Base-by-base conservation (phyloP, 2,329 filamentous ascomycete genomes). In the Cadophora malorum region DNA sequence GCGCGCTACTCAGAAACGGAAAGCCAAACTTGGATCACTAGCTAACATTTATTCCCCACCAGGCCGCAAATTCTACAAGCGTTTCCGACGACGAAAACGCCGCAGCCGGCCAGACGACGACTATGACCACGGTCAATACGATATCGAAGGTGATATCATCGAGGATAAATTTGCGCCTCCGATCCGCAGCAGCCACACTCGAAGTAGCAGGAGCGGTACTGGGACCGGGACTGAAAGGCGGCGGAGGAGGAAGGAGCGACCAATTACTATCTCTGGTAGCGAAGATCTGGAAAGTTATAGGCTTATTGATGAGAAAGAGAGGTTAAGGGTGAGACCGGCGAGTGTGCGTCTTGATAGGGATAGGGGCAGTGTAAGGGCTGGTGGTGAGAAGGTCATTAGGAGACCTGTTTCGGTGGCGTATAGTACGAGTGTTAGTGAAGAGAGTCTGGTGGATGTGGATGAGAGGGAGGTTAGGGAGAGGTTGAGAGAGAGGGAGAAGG, bases 61-160 rank as follows among this genome's bases (percentile, higher is more conserved):
- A 67, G 66, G 66, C 16, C 60, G 66, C 19, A 67, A 67, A 49
- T 67, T 61, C 33, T 67, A 67, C 49, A 67, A 65, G 31, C 55
- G 47, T 3, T 63, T 67, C 25, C 66, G 66, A 12, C 58, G 66
- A 21, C 61, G 62, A 6, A 67, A 65, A 65, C 53, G 62, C 25
- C 56, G 58, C 8, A 61, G 53, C 25, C 33, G 62, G 8, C 33
- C 45, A 31, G 62, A 64, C 16, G 49, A 52, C 8, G 35, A 63
- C 7, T 64, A 64, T 25, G 65, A 67, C 33, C 65, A 50, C 55
- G 65, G 65, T 23, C 66, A 67, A 62, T 67, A 60, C 41, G 60
- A 52, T 14, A 55, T 53, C 9, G 55, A 64, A 49, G 55, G 56
- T 16, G 64, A 65, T 53, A 31, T 60, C 8, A 12, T 38, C 8